Percentiles rank a stretch among this genome's conserved stretches.
phyloP scores from a whole-genome alignment of 228 moss, liverwort and hornwort genomes.

The Sphagnum magellanicum region DNA sequence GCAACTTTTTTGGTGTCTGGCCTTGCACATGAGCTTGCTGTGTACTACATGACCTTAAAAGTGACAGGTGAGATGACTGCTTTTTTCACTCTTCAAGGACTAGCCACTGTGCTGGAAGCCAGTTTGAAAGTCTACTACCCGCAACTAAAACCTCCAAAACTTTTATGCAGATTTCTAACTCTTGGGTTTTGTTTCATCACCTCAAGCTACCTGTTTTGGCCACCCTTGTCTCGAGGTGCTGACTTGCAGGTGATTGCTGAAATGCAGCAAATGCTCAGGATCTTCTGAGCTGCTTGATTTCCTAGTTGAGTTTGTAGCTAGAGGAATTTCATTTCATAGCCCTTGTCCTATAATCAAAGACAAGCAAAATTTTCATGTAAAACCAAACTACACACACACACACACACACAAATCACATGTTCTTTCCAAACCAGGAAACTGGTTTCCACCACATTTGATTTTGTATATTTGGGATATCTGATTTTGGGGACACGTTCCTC shows the following conservation, averaged over 20 bases:
- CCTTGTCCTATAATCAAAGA: too few relatives aligned
- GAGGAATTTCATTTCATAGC: too few relatives aligned
- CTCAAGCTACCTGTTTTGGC: slow-evolving; percentile 47
- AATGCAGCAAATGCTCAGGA: slow-evolving; percentile 13
- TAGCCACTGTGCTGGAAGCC: slow-evolving; percentile 32
- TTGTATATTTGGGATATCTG: too few relatives aligned
- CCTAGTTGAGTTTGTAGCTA: too few relatives aligned
- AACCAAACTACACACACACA: too few relatives aligned
- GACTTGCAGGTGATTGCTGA: slow-evolving; percentile 20
- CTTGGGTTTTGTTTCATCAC: slow-evolving; percentile 25
- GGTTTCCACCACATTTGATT: too few relatives aligned
- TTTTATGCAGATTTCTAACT: slow-evolving; percentile 9
- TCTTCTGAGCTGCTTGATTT: neutral
- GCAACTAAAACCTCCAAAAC: slow-evolving; percentile 6
- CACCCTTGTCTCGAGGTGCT: slow-evolving; percentile 13
- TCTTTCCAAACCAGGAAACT: too few relatives aligned
- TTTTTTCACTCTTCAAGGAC: slow-evolving; percentile 41
- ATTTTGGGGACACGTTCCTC: too few relatives aligned
- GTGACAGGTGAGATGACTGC: slow-evolving; percentile 34
- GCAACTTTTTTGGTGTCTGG: slow-evolving; percentile 44
- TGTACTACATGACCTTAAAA: slow-evolving; percentile 23
- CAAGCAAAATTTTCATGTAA: too few relatives aligned
- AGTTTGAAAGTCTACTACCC: slow-evolving; percentile 29
- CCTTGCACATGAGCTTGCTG: slow-evolving; percentile 38
- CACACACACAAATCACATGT: too few relatives aligned